Evolutionary conservation across 306 rosid genomes (phyloP).

Genomic region (Urtica urens): DNA sequence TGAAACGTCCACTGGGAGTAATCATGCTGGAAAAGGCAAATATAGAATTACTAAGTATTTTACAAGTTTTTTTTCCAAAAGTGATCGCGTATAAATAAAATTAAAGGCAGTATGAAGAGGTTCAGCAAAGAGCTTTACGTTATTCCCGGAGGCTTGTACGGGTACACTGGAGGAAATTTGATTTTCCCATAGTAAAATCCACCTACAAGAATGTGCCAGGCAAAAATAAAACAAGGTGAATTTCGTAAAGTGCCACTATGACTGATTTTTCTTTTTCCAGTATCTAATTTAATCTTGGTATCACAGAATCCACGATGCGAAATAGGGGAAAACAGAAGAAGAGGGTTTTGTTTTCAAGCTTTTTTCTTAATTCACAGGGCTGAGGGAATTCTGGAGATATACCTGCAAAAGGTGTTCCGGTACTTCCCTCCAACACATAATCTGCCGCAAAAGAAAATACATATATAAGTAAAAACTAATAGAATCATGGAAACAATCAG

Average conservation of each 20-base stretch:
- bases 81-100: background rate
- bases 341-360: background rate
- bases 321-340: background rate
- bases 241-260: too few species aligned
- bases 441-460: constrained; percentile 34
- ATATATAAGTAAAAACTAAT: constrained; percentile 13
- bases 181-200: constrained; percentile 94
- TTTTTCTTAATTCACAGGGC: background rate
- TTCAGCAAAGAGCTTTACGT: constrained; percentile 35
- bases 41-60: background rate
- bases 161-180: constrained; percentile 85
- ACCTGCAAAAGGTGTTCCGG: constrained; percentile 98
- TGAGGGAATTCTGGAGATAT: too few species aligned
- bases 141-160: constrained; percentile 95
- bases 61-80: background rate
- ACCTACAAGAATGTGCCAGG: constrained; percentile 28
- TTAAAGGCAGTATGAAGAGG: background rate
- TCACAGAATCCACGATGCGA: constrained; percentile 4
- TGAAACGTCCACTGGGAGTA: constrained; percentile 91
- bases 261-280: too few species aligned
- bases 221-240: background rate
- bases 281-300: constrained; percentile 6
- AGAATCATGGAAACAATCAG: too few species aligned
- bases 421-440: constrained; percentile 95
- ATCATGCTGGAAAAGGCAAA: constrained; percentile 53